Base-by-base conservation (phyloP, 2,329 filamentous ascomycete genomes). In the Botrytis porri region DNA sequence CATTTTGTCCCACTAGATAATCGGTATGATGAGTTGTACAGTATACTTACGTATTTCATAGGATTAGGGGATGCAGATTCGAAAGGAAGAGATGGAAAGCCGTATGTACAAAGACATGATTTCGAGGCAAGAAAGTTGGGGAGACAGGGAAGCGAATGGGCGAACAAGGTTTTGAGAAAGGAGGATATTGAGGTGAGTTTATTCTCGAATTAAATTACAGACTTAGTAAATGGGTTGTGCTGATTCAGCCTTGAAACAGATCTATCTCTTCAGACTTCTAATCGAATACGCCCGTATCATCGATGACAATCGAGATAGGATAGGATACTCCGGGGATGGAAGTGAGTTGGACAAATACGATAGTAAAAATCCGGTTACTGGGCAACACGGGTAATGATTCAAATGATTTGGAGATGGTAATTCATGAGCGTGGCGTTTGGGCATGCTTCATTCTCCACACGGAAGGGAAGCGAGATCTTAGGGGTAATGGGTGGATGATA, bases 1-100 rank as follows among this genome's bases (percentile, higher is more conserved):
- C 93, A 96, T 81, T 95, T 93, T 77, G 90, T 94, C 2, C 93
- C 93, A 25, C 90, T 95, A 87, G 91, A 94, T 79, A 92, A 88
- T 78, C 87, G 89, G 1, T 94, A 90, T 78, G 83, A 87, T 51
- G 93, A 95, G 77, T 86, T 92, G 77, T 94, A 90, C 75, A 89
- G 88, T 61, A 89, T 93, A 72, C 86, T 94, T 85, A 88, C 92
- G 73, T 95, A 93, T 79, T 94, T 95, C 78, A 79, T 93, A 7
- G 90, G 90, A 1, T 89, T 90, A 76, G 84, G 79, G 25, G 78
- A 78, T 35, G 81, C 87, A 3, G 79, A 87, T 1, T 83, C 88
- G 79, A 84, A 86, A 74, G 84, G 85, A 72, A 82, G 82, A 0
- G 86, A 84, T 70, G 78, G 83, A 20, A 86, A 87, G 74, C 73